phyloP scores from a whole-genome alignment of 768 basidiomycete genomes.

The Kwoniella sp. region DNA sequence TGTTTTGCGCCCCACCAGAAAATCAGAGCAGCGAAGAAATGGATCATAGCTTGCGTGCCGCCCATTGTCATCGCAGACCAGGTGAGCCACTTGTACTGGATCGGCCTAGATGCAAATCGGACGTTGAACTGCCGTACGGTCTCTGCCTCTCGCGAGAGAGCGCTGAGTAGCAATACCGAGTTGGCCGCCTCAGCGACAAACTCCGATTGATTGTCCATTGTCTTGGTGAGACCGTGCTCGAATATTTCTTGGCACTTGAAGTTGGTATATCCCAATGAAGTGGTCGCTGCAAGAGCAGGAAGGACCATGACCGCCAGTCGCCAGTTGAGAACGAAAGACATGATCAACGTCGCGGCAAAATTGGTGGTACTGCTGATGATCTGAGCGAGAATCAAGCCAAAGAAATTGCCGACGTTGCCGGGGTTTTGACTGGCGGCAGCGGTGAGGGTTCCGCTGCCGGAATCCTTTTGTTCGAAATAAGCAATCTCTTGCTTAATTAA shows the following conservation, averaged over 20 bases:
- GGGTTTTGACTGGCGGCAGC: slow-evolving; percentile 40
- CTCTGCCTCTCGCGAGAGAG: slow-evolving; percentile 40
- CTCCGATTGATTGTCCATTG: slow-evolving; percentile 30
- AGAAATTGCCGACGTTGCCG: slow-evolving; percentile 38
- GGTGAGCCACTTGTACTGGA: slow-evolving; percentile 22
- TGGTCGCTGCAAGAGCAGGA: slow-evolving; percentile 31
- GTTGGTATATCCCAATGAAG: slow-evolving; percentile 32
- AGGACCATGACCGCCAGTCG: slow-evolving; percentile 43
- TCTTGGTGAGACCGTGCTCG: slow-evolving; percentile 29
- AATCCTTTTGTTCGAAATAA: slow-evolving; percentile 48
- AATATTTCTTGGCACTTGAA: slow-evolving; percentile 33
- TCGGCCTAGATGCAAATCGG: slow-evolving; percentile 13
- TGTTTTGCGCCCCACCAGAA: slow-evolving; percentile 43
- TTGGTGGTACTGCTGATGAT: slow-evolving; percentile 37
- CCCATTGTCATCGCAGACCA: slow-evolving; percentile 25
- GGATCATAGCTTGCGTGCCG: slow-evolving; percentile 29
- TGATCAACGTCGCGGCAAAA: slow-evolving; percentile 36
- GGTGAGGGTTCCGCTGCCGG: slow-evolving; percentile 49
- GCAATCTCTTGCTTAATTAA: slow-evolving; percentile 48
- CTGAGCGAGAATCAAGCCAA: slow-evolving; percentile 47
- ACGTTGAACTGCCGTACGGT: slow-evolving; percentile 33
- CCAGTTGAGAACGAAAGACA: slow-evolving; percentile 48
- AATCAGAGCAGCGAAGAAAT: slow-evolving; percentile 39
- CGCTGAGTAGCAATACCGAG: slow-evolving; percentile 34
- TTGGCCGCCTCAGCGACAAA: slow-evolving; percentile 43